Base-by-base conservation (phyloP, 306 rosid genomes). In the Arachis hypogaea region DNA sequence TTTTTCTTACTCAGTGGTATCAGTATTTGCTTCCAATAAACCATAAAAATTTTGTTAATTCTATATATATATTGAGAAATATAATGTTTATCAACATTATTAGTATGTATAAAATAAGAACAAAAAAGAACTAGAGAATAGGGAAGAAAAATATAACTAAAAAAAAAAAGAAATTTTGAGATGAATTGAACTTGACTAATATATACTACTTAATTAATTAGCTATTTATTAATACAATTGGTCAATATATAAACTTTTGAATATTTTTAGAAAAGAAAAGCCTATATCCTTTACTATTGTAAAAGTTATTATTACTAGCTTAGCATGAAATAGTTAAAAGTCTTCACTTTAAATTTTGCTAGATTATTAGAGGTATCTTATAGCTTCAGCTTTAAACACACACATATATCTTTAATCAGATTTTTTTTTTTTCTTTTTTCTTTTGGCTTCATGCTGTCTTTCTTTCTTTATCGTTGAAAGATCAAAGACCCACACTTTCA, bases 341-440 rank as follows among this genome's bases (percentile, higher is more conserved):
- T 54, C 38, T 54, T 56, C 30, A 51, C 33, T 71, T 72, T 80
- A 7, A 5, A 5, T 6, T 65, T 80, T 62, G 67, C 29, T 41
- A 71, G 40, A 22, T 43, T 57, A 59, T 43, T 57, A 59, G 69
- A 50, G 64, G 80, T 67, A 56, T 63, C 71, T 59, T 50, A 33
- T 33, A 33, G 38, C 28, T 33, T 72, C 82, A 82, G 81, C 93
- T 84, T 88, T 88, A 77, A 63, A 82, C 85, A 83, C 44, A 41
- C 16, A 68, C 72, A 78, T 59, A 64, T 77, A 54, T 69, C 81
- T 80, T 81, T 79, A 77, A 76, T 78, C 84, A 73, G 75, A 74
- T 44, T 66, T 63, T 28, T 7, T 63, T 59, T 43, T 43, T 43
- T 43, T 62, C 55, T 80, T 71, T 72, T 69, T 6, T 6, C 46